phyloP scores from a whole-genome alignment of 805 yeast species.

The Kazachstania viticola region DNA sequence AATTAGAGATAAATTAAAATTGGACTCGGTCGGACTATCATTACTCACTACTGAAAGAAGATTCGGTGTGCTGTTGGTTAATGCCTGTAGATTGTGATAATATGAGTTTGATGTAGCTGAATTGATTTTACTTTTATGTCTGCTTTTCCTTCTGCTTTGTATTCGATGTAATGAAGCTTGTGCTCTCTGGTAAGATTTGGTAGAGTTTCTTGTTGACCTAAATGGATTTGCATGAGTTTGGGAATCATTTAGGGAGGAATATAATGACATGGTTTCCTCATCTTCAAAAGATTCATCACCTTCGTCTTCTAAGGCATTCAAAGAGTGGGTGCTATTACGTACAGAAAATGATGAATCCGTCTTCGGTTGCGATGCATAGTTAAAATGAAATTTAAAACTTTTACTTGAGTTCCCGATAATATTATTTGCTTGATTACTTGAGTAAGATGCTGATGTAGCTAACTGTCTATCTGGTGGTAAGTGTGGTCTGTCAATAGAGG shows the following conservation, averaged over 20 bases:
- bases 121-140: conserved; percentile 29
- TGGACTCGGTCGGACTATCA: background rate
- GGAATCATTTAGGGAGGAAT: conserved; percentile 39
- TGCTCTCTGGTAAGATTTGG: conserved; percentile 48
- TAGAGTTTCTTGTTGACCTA: conserved; percentile 28
- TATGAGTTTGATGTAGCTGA: conserved; percentile 19
- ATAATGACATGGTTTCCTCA: conserved; percentile 58
- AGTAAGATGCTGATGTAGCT: background rate
- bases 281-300: conserved; percentile 33
- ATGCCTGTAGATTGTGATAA: conserved; percentile 13
- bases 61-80: conserved; percentile 27
- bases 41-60: conserved; percentile 14
- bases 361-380: conserved; percentile 12
- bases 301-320: background rate
- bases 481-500: background rate
- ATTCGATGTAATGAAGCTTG: conserved; percentile 54
- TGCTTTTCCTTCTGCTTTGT: conserved; percentile 43
- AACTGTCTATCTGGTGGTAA: background rate
- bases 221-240: conserved; percentile 26
- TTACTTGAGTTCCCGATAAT: conserved; percentile 20
- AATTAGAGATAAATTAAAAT: background rate
- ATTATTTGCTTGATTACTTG: conserved; percentile 3
- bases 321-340: background rate
- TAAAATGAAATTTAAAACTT: conserved; percentile 25
- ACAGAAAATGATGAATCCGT: background rate